Base-by-base conservation (phyloP, 345 rosid species). In the Gynandropsis gynandra region DNA sequence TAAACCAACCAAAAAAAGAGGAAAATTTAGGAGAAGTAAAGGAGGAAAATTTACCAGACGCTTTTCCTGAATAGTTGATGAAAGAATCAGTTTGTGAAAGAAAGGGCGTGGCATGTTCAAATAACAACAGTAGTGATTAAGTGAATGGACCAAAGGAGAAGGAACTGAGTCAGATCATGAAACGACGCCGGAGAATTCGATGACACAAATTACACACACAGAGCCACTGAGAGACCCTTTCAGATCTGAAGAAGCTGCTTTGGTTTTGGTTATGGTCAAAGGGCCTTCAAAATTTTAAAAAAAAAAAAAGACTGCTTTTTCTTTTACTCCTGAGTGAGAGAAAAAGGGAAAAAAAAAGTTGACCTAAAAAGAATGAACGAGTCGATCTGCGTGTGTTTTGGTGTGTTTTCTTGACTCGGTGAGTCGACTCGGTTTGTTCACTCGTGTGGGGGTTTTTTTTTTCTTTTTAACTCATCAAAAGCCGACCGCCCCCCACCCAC, bases 11-110 rank as follows among this genome's bases (percentile, higher is more conserved):
- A 51, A 31, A 39, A 44, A 40, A 36, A 56, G 35, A 9, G 39
- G 7, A 8, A 4, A 58, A 42, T 32, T 10, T 10, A 33, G 11
- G 33, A 41, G 47, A 35, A 38, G 16, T 29, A 55, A 10, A 39
- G 41, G 18, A 48, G 32, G 8, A 41, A 46, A 4, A 42, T 13
- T 46, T 76, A 85, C 93, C 87, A 89, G 75, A 52, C 73, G 78
- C 60, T 67, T 79, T 24, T 82, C 85, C 20, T 74, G 82, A 52
- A 85, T 63, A 62, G 88, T 72, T 50, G 77, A 70, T 53, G 81
- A 53, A 67, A 81, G 75, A 52, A 89, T 76, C 63, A 75, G 64
- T 81, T 76, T 89, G 68, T 83, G 78, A 58, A 89, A 89, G 73
- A 64, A 75, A 66, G 95, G 95, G 61, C 80, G 79, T 39, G 85